Evolutionary conservation across 2,329 filamentous ascomycete species (phyloP).

Genomic region (Aspergillus intermedius): DNA sequence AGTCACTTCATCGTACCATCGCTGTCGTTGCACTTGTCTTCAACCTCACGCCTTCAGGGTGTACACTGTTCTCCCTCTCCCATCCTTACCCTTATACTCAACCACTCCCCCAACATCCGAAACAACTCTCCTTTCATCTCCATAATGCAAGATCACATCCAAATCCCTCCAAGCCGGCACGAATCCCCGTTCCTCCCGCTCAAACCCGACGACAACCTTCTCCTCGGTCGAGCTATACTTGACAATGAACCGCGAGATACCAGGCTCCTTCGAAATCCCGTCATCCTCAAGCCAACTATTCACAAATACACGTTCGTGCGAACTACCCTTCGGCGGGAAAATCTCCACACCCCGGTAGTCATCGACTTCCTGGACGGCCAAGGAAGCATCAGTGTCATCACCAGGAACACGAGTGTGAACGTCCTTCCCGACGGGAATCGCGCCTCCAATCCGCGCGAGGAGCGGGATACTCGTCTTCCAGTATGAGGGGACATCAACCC

Average conservation of each 20-base stretch:
- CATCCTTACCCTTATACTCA: constrained; percentile 21
- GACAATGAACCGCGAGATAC: constrained; percentile 39
- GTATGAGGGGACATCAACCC: constrained; percentile 45
- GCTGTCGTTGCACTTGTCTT: too few species aligned
- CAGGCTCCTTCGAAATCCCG: constrained; percentile 43
- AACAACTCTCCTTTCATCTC: constrained; percentile 41
- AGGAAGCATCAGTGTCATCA: constrained; percentile 42
- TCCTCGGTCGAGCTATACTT: constrained; percentile 40
- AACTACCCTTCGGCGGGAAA: constrained; percentile 45
- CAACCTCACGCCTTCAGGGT: constrained; percentile 17
- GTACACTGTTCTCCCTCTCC: constrained; percentile 24
- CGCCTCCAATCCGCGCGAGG: constrained; percentile 50
- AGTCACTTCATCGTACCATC: too few species aligned
- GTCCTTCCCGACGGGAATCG: constrained; percentile 47
- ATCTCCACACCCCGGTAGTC: constrained; percentile 54
- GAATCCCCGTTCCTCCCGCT: constrained; percentile 36
- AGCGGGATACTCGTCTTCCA: constrained; percentile 53
- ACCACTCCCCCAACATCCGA: constrained; percentile 26
- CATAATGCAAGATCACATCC: constrained; percentile 46
- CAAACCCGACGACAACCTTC: constrained; percentile 40
- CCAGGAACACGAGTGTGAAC: constrained; percentile 48
- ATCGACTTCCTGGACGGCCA: constrained; percentile 38
- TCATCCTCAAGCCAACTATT: constrained; percentile 54
- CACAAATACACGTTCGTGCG: constrained; percentile 31
- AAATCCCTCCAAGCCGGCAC: constrained; percentile 46